A percentile compares a stretch with the other conserved stretches of the same genome.
phyloP scores from a whole-genome alignment of 2,329 filamentous ascomycete genomes.

The Beauveria sp. region DNA sequence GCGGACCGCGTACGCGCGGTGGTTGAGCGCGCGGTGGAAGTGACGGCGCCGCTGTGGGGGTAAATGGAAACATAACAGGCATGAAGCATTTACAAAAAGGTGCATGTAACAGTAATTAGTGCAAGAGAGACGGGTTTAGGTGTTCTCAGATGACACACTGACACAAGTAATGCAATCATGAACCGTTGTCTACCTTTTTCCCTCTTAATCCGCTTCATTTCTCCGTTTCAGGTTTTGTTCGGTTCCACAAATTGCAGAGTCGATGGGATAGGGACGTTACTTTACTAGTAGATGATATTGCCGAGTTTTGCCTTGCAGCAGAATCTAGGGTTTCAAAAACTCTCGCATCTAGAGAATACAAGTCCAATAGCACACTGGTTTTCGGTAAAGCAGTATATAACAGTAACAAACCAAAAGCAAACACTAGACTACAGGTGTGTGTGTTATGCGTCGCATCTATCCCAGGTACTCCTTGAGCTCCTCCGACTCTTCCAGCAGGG shows the following conservation, averaged over 20 bases:
- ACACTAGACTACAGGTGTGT: neutral
- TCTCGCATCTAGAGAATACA: neutral
- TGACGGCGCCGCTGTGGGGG: slow-evolving; percentile 67
- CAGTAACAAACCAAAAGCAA: slow-evolving; percentile 15
- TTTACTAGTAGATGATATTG: no score
- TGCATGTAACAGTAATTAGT: neutral
- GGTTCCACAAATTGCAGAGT: no score
- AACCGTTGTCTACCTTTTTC: no score
- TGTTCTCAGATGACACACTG: no score
- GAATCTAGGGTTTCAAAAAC: no score
- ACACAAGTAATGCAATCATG: no score
- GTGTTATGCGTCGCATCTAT: slow-evolving; percentile 18
- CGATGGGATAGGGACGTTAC: no score
- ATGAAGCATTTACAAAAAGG: neutral
- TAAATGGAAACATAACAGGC: slow-evolving; percentile 19
- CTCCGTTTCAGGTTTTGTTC: no score
- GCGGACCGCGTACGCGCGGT: slow-evolving; percentile 81
- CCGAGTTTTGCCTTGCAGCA: no score
- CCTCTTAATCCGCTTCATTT: no score
- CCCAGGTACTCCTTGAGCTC: slow-evolving; percentile 49
- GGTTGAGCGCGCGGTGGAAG: slow-evolving; percentile 82
- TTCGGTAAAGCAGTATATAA: slow-evolving; percentile 13
- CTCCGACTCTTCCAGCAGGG: slow-evolving; percentile 75
- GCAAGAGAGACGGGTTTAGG: no score
- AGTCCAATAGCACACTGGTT: neutral